Evolutionary conservation across 768 basidiomycete genomes (phyloP), one percentile per base, ranked within the genome.

Genomic region (Trametes coccinea): DNA sequence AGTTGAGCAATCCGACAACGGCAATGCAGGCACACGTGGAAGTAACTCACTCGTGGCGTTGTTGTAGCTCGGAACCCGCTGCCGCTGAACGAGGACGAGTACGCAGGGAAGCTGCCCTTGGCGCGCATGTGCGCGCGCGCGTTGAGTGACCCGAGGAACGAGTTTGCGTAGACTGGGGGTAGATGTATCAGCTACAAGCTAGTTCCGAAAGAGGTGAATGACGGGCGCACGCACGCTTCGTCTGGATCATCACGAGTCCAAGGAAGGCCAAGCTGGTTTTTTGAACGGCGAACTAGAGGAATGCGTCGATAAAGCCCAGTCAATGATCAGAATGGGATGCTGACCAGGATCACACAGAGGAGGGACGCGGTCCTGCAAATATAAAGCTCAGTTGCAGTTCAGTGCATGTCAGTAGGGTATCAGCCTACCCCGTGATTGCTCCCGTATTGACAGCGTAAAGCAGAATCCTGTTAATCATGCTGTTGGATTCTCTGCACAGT

Each of bases 201-300:
- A 33, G 5, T 44, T 9, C 17, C 5, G 8, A 22, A 22, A 27
- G 33, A n/a, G 7, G 5, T 40, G 43, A 31, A 29, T 4, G 48
- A 16, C 10, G 49, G 5, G 37, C 30, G 30, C 11, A 53, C 58
- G 49, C 37, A 64, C 62, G 62, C 33, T 64, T 64, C 9, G 53
- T 31, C 41, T 64, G 62, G 45, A 64, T 60, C 58, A 55, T 59
- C 49, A 64, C 58, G n/a, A 64, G 54, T 3, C 62, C 62, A 29
- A 64, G 58, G 55, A 64, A 64, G 43, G 48, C 49, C 27, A 64
- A 54, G 31, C 62, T 64, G 10, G 31, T 46, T 44, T 64, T 64
- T 43, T 64, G 27, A 9, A 60, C 30, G 22, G 58, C 62, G 54
- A 64, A 64, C 62, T 64, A 27, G 9, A 11, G 4, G 10, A 2